A percentile compares a stretch with the other conserved stretches of the same genome.
Evolutionary conservation across 306 rosid species (phyloP).

Genomic region (Geum urbanum): DNA sequence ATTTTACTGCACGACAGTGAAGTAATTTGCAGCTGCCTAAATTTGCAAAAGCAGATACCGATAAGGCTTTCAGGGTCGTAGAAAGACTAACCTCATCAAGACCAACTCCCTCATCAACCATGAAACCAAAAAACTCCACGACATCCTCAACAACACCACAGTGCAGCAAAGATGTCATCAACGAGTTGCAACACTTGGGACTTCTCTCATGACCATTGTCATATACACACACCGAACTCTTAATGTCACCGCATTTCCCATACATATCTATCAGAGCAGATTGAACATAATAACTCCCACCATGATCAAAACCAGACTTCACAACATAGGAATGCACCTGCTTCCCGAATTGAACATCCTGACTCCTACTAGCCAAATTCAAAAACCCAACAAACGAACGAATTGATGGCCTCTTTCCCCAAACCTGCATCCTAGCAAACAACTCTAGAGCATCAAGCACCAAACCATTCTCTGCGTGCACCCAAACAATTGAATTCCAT

Average conservation of each 20-base stretch:
- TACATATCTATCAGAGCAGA: constrained; percentile 85
- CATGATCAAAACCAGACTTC: constrained; percentile 53
- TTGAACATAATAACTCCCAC: constrained; percentile 51
- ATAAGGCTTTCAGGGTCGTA: constrained; percentile 57
- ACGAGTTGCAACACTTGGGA: constrained; percentile 69
- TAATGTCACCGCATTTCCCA: constrained; percentile 65
- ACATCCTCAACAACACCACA: constrained; percentile 56
- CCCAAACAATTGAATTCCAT: constrained; percentile 78
- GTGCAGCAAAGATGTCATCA: constrained; percentile 74
- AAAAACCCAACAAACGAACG: constrained; percentile 55
- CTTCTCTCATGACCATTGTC: constrained; percentile 42
- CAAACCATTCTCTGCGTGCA: constrained; percentile 38
- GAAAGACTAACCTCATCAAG: constrained; percentile 72
- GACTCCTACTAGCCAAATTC: constrained; percentile 55
- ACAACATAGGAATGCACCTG: constrained; percentile 57
- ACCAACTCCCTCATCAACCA: constrained; percentile 61
- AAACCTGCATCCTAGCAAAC: constrained; percentile 51
- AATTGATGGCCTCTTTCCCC: constrained; percentile 67
- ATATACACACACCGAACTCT: constrained; percentile 57
- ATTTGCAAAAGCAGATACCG: constrained; percentile 45
- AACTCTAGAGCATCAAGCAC: constrained; percentile 41
- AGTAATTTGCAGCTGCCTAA: constrained; percentile 48
- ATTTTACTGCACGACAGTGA: constrained; percentile 60
- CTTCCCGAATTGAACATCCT: constrained; percentile 48
- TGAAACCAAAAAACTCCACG: constrained; percentile 71